Base-by-base conservation (phyloP, 306 rosid species). In the Cicer pinnatifidum region DNA sequence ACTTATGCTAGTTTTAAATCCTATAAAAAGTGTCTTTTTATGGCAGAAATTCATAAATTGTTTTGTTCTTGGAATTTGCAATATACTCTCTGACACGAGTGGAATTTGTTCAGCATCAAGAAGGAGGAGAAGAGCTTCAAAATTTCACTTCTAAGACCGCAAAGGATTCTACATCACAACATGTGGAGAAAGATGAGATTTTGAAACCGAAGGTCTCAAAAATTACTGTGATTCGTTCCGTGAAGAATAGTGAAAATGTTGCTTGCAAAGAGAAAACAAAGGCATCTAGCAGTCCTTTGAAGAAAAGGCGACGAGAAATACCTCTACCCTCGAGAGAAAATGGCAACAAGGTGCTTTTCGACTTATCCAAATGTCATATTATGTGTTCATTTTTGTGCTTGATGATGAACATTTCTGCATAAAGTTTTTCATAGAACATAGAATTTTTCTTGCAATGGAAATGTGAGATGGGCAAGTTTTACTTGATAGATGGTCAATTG, bases 271-370 rank as follows among this genome's bases (percentile, higher is more conserved):
- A 79, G 88, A 81, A 48, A 69, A 75, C 38, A 6, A 84, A 85
- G 73, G 78, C 88, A 72, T 63, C 75, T 57, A 72, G 79, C 23
- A 65, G 75, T 54, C 75, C 69, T 75, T 76, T 45, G 44, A 88
- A 84, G 85, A 73, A 82, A 83, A 85, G 73, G 78, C 83, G 72
- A 73, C 87, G 11, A 43, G 78, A 69, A 73, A 51, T 65, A 75
- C 78, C 79, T 67, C 72, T 84, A 38, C 52, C 78, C 19, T 69
- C 16, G 54, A 57, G 61, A 73, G 82, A 78, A 80, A 79, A 76
- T 13, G 68, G 76, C 58, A 82, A 82, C 67, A 78, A 87, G 97
- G 97, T 90, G 37, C 54, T 37, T 71, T 51, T 75, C 58, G 48
- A 28, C 13, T 45, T 0, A 37, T 57, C 61, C 33, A 69, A 46